phyloP scores from a whole-genome alignment of 2,329 filamentous ascomycete genomes.

The Ascochyta viciae-villosae region DNA sequence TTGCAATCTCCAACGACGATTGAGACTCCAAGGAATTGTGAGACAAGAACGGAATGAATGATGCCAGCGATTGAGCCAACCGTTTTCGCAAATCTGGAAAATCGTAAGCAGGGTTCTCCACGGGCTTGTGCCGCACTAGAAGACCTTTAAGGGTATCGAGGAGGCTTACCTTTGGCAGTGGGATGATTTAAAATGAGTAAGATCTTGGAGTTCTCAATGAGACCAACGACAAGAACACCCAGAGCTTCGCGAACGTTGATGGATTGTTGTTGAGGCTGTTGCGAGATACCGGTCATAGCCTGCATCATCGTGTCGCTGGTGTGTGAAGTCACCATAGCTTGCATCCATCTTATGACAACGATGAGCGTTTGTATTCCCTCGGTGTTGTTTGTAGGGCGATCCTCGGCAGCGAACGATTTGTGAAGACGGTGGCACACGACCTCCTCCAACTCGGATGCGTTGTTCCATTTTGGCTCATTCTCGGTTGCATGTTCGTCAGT shows the following conservation, averaged over 20 bases:
- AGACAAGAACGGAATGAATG: constrained; percentile 54
- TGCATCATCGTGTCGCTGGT: constrained; percentile 50
- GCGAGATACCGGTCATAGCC: constrained; percentile 52
- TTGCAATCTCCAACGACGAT: constrained; percentile 58
- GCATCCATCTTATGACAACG: constrained; percentile 48
- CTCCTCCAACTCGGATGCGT: constrained; percentile 48
- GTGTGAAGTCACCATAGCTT: constrained; percentile 48
- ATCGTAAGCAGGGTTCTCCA: constrained; percentile 16
- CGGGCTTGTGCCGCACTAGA: not conserved
- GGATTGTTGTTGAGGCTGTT: constrained; percentile 62
- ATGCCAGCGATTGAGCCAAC: constrained; percentile 42
- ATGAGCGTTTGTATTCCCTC: constrained; percentile 43
- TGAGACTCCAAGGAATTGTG: constrained; percentile 61
- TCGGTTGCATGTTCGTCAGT: constrained; percentile 25
- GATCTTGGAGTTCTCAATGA: constrained; percentile 67
- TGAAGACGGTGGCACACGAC: constrained; percentile 47
- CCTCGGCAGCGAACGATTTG: constrained; percentile 44
- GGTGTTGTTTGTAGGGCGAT: constrained; percentile 39
- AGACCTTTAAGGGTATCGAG: not conserved
- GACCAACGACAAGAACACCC: constrained; percentile 66
- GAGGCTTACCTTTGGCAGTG: constrained; percentile 59
- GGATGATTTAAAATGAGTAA: constrained; percentile 62
- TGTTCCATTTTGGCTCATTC: constrained; percentile 38
- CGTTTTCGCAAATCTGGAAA: constrained; percentile 40
- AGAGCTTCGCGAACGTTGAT: constrained; percentile 69